phyloP scores from a whole-genome alignment of 768 basidiomycete genomes.

The Lentinula raphanica region DNA sequence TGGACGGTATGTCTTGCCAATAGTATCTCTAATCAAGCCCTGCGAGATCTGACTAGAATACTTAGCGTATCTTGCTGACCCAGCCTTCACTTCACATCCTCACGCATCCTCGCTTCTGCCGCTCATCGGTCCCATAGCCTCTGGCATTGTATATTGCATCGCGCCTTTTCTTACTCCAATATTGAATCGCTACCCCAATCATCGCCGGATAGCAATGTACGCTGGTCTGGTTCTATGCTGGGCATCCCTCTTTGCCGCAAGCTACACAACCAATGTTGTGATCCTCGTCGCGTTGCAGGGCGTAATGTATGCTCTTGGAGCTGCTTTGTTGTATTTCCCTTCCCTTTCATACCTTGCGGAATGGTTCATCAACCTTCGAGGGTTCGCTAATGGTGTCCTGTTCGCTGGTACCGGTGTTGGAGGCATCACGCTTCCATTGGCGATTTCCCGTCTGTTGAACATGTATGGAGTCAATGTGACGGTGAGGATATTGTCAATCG shows the following conservation, averaged over 20 bases:
- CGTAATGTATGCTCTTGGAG: slow-evolving; percentile 22
- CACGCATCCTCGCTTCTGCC: slow-evolving; percentile 18
- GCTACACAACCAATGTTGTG: slow-evolving; percentile 16
- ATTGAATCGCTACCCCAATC: slow-evolving; percentile 18
- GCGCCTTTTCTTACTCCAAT: slow-evolving; percentile 10
- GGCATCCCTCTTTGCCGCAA: slow-evolving; percentile 20
- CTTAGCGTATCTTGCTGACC: slow-evolving; percentile 21
- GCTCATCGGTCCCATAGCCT: slow-evolving; percentile 16
- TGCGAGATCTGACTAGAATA: no score
- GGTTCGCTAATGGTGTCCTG: slow-evolving; percentile 26
- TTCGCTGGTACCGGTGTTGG: slow-evolving; percentile 24
- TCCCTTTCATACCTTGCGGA: slow-evolving; percentile 24
- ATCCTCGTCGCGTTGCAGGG: slow-evolving; percentile 21
- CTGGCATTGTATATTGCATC: slow-evolving; percentile 16
- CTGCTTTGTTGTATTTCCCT: slow-evolving; percentile 19
- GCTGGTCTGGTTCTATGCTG: slow-evolving; percentile 18
- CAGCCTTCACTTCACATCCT: slow-evolving; percentile 12
- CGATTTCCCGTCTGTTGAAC: slow-evolving; percentile 20
- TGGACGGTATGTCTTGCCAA: slow-evolving; percentile 12
- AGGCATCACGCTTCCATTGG: slow-evolving; percentile 22
- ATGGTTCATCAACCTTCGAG: slow-evolving; percentile 26
- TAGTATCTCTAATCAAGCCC: no score
- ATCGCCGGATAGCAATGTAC: slow-evolving; percentile 17
- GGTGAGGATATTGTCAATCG: slow-evolving; percentile 20
- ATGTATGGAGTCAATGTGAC: slow-evolving; percentile 18